phyloP scores from a whole-genome alignment of 257 asterid species.

The Nicotiana undulata region DNA sequence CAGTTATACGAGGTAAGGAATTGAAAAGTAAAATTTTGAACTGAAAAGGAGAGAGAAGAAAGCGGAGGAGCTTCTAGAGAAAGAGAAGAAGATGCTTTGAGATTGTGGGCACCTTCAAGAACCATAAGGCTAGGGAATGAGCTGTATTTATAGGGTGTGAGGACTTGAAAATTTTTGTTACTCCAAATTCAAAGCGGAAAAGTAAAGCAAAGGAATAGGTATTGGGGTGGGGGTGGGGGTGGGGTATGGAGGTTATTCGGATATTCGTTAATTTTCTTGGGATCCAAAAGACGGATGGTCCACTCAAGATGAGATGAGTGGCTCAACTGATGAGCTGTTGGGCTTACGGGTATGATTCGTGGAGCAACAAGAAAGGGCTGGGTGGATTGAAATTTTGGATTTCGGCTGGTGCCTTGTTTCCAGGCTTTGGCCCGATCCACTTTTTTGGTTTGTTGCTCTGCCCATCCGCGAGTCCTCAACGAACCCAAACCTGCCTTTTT shows the following conservation, averaged over 20 bases:
- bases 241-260: neutral
- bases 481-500: conserved; percentile 2
- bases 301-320: neutral
- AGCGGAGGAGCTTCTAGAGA: neutral
- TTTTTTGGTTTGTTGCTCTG: neutral
- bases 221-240: neutral
- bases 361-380: conserved; percentile 3
- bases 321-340: neutral
- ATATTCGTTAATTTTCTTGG: neutral
- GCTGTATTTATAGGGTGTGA: neutral
- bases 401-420: neutral
- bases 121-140: neutral
- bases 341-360: conserved; percentile 7
- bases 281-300: neutral
- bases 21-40: neutral
- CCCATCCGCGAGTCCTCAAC: neutral
- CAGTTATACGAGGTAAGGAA: conserved; percentile 4
- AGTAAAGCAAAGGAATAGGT: neutral
- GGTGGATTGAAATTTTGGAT: neutral
- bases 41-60: neutral
- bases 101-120: neutral
- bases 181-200: neutral
- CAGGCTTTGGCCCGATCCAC: neutral
- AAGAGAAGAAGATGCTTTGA: conserved; percentile 12
- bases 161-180: neutral